A percentile compares a stretch with the other conserved stretches of the same genome.
Conservation (phyloP, 2,329 filamentous ascomycete species). For the Chalara sp. region DNA sequence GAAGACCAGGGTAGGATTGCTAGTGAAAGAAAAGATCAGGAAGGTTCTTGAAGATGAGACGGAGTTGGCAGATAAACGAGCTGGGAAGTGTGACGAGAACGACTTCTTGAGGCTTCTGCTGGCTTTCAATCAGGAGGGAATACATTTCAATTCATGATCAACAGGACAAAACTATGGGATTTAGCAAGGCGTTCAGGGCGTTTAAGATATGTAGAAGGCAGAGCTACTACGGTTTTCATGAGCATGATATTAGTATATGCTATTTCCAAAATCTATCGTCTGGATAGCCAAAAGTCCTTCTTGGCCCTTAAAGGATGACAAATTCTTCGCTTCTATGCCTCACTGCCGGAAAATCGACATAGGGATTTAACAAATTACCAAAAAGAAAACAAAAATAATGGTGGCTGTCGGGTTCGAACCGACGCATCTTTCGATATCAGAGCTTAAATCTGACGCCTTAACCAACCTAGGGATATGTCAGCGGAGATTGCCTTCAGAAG, state of each 20-base stretch:
- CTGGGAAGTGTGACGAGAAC: conserved; percentile 84
- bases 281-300: too few relatives aligned
- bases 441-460: too few relatives aligned
- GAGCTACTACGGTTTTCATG: not conserved
- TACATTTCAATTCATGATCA: conserved; percentile 60
- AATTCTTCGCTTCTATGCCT: too few relatives aligned
- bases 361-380: too few relatives aligned
- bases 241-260: not conserved
- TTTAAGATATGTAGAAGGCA: not conserved
- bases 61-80: conserved; percentile 70
- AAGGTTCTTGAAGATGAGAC: conserved; percentile 79
- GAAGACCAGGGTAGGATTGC: conserved; percentile 71
- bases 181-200: conserved; percentile 22
- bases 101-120: conserved; percentile 78
- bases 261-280: too few relatives aligned
- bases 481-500: too few relatives aligned
- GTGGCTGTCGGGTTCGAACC: too few relatives aligned
- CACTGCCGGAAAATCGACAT: too few relatives aligned
- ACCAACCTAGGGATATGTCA: too few relatives aligned
- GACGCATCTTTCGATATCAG: too few relatives aligned
- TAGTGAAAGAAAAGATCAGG: conserved; percentile 82
- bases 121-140: conserved; percentile 85
- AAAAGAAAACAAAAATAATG: too few relatives aligned
- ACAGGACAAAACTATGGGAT: conserved; percentile 1
- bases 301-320: too few relatives aligned